Conservation (phyloP, 2,329 filamentous ascomycete genomes). For the Neonectria faginata region DNA sequence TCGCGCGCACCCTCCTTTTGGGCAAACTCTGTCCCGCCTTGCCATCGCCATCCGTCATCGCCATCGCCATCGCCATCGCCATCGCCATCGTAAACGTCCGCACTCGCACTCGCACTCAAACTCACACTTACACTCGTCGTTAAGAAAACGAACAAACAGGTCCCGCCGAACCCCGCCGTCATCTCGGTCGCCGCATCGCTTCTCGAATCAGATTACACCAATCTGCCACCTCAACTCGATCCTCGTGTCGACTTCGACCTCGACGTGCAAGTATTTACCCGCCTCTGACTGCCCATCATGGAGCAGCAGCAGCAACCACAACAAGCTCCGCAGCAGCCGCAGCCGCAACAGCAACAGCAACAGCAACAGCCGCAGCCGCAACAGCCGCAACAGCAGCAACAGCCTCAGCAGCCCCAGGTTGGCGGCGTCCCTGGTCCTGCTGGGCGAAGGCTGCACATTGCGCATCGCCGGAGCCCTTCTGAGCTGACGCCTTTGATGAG, state of each 20-base stretch:
- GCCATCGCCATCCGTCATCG: constrained; percentile 46
- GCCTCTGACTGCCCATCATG: constrained; percentile 66
- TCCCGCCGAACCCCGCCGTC: constrained; percentile 39
- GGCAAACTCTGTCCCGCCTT: constrained; percentile 50
- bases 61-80: constrained; percentile 42
- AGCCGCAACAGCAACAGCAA: constrained; percentile 51
- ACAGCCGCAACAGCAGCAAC: constrained; percentile 57
- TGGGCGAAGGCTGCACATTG: constrained; percentile 94
- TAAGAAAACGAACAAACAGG: constrained; percentile 31
- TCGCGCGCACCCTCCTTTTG: constrained; percentile 55
- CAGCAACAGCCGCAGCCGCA: constrained; percentile 70
- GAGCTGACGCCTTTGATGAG: constrained; percentile 98
- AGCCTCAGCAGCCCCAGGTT: constrained; percentile 61
- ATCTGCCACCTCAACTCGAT: constrained; percentile 37
- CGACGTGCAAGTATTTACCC: constrained; percentile 51
- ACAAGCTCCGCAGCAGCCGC: constrained; percentile 29
- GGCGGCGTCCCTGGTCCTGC: constrained; percentile 77
- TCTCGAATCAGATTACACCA: constrained; percentile 38
- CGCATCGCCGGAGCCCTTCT: constrained; percentile 95
- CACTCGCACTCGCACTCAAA: constrained; percentile 13
- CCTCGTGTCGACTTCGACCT: constrained; percentile 48
- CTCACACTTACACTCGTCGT: constrained; percentile 25
- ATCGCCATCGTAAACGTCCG: constrained; percentile 42
- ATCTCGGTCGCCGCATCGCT: constrained; percentile 41
- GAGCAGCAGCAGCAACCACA: constrained; percentile 55